Percentiles rank a stretch among this genome's conserved stretches.
Conservation (phyloP, 768 basidiomycete genomes). For the Gloeopeniophorella convolvens region DNA sequence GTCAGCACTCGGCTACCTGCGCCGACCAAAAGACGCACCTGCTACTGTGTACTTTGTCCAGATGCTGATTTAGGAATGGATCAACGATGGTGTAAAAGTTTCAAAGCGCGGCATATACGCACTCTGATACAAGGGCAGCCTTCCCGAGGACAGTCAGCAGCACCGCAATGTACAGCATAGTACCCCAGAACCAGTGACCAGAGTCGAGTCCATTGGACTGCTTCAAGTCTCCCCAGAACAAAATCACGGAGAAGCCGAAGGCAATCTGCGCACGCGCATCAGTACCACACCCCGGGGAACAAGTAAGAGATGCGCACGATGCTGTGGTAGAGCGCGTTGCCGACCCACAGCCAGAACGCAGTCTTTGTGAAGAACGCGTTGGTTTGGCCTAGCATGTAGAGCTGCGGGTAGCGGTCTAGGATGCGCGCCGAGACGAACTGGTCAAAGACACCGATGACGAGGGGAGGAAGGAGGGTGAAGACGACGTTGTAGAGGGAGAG, state of each 20-base stretch:
- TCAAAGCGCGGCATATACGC: constrained; percentile 27
- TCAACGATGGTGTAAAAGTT: constrained; percentile 6
- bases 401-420: constrained; percentile 93
- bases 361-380: constrained; percentile 91
- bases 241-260: constrained; percentile 79
- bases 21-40: constrained; percentile 36
- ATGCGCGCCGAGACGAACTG: constrained; percentile 97
- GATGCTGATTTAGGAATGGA: constrained; percentile 44
- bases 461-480: constrained; percentile 91
- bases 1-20: background rate
- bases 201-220: constrained; percentile 73
- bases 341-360: constrained; percentile 89
- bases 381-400: constrained; percentile 90
- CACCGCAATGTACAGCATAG: constrained; percentile 89
- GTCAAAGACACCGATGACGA: constrained; percentile 97
- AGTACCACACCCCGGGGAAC: background rate
- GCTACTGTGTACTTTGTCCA: constrained; percentile 99
- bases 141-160: constrained; percentile 94
- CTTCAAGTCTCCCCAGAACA: constrained; percentile 93
- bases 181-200: constrained; percentile 99
- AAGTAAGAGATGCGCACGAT: constrained; percentile 43
- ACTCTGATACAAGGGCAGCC: constrained; percentile 97
- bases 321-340: constrained; percentile 86
- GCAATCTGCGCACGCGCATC: constrained; percentile 48
- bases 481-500: constrained; percentile 94